A percentile compares a stretch with the other conserved stretches of the same genome.
phyloP scores from a whole-genome alignment of 148 eudicot genomes.

The Linanthus parryae region DNA sequence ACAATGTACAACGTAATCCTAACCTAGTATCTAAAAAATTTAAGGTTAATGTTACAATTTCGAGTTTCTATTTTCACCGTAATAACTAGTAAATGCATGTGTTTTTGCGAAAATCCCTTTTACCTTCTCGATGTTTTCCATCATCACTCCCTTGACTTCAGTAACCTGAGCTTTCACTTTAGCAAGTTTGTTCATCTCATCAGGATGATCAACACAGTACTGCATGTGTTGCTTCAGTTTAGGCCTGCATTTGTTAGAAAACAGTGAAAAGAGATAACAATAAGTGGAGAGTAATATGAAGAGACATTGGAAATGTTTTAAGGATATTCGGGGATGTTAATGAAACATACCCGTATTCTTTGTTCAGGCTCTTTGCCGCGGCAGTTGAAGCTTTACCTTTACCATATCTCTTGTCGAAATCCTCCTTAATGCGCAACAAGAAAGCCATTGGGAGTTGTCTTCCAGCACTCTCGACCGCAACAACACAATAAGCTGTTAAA shows the following conservation, averaged over 20 bases:
- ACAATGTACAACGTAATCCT: too few species aligned
- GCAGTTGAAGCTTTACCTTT: conserved; percentile 34
- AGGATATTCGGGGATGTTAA: too few species aligned
- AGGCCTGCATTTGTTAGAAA: conserved; percentile 22
- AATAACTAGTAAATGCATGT: too few species aligned
- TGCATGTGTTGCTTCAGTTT: conserved; percentile 20
- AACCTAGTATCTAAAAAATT: too few species aligned
- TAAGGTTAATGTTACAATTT: too few species aligned
- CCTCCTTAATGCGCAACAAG: conserved; percentile 37
- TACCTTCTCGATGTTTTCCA: conserved; percentile 18
- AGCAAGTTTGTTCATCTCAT: conserved; percentile 13
- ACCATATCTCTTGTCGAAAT: conserved; percentile 33
- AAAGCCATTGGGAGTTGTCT: conserved; percentile 46
- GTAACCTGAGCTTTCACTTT: conserved; percentile 17
- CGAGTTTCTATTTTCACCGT: too few species aligned
- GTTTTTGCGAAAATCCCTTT: too few species aligned
- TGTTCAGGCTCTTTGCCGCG: conserved; percentile 30
- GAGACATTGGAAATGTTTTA: too few species aligned
- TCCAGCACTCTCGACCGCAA: conserved; percentile 38
- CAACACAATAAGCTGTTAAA: conserved; percentile 47
- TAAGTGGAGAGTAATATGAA: background rate
- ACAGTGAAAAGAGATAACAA: background rate
- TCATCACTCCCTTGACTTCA: conserved; percentile 18
- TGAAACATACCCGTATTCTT: conserved; percentile 32
- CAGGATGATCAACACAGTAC: conserved; percentile 10